These are phyloP conservation scores for Aspergillus sclerotialis DNA, from an alignment of 2,329 filamentous ascomycete genomes.

Conservation along the genomic window DNA sequence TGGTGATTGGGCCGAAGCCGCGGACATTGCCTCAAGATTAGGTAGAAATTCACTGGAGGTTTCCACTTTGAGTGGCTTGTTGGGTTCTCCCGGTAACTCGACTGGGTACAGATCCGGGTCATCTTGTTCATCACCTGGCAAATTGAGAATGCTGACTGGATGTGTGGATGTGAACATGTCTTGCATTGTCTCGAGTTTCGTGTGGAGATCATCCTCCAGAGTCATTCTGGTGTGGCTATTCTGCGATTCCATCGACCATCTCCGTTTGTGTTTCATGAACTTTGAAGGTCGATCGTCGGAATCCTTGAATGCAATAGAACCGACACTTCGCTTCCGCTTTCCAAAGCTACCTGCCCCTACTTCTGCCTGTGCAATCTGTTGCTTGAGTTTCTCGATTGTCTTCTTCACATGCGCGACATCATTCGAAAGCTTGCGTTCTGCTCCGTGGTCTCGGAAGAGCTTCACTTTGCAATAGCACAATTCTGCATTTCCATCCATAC, in stretches of 20 bases:
- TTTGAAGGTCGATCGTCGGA: conserved; percentile 64
- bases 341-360: conserved; percentile 53
- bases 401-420: conserved; percentile 94
- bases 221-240: conserved; percentile 36
- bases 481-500: conserved; percentile 49
- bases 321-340: conserved; percentile 55
- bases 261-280: conserved; percentile 81
- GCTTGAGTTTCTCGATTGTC: conserved; percentile 90
- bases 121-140: conserved; percentile 39
- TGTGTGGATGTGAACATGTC: conserved; percentile 42
- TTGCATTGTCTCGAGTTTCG: conserved; percentile 37
- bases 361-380: conserved; percentile 75
- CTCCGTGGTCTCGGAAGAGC: conserved; percentile 91
- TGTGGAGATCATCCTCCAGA: conserved; percentile 39
- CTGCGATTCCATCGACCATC: conserved; percentile 85
- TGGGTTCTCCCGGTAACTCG: conserved; percentile 24
- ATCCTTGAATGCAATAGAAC: conserved; percentile 40
- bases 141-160: conserved; percentile 34
- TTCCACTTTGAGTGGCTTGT: conserved; percentile 24
- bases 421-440: conserved; percentile 89
- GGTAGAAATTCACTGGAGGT: conserved; percentile 19
- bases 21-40: conserved; percentile 27
- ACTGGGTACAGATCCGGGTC: conserved; percentile 41
- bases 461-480: conserved; percentile 96
- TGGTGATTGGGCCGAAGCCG: conserved; percentile 31